A percentile compares a stretch with the other conserved stretches of the same genome.
phyloP scores from a whole-genome alignment of 2,329 filamentous ascomycete species.

The Stemphylium vesicarium region DNA sequence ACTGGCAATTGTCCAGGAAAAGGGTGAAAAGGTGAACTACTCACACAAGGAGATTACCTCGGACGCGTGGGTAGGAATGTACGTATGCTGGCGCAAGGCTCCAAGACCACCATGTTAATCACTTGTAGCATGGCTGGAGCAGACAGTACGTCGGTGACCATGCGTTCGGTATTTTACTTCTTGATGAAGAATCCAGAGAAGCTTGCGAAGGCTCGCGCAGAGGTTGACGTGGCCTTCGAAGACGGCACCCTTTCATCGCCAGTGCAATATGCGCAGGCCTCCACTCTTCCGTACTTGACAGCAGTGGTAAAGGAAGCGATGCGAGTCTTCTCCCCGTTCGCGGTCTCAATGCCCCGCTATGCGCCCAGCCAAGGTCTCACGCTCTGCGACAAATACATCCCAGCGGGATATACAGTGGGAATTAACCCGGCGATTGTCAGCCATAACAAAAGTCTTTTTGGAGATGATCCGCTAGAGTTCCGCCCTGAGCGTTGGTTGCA shows the following conservation, averaged over 20 bases:
- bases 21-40: constrained; percentile 41
- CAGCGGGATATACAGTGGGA: constrained; percentile 74
- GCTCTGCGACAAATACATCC: constrained; percentile 66
- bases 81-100: constrained; percentile 13
- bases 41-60: constrained; percentile 34
- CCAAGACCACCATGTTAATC: background rate
- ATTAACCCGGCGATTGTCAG: constrained; percentile 69
- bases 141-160: constrained; percentile 46
- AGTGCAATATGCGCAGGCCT: constrained; percentile 53
- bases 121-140: constrained; percentile 41
- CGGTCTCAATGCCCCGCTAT: constrained; percentile 73
- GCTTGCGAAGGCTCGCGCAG: constrained; percentile 16
- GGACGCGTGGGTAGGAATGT: constrained; percentile 41
- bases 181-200: constrained; percentile 42
- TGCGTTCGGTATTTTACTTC: constrained; percentile 49
- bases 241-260: constrained; percentile 17
- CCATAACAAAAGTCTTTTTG: constrained; percentile 3
- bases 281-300: constrained; percentile 74
- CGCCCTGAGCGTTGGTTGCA: constrained; percentile 7
- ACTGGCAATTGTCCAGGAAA: constrained; percentile 35
- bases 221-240: constrained; percentile 26
- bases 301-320: constrained; percentile 79
- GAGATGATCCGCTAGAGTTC: constrained; percentile 2
- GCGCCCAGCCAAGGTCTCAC: constrained; percentile 68
- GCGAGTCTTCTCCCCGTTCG: constrained; percentile 74